Base-by-base conservation (phyloP, 2,329 filamentous ascomycete species). In the Calonectria ilicicola region DNA sequence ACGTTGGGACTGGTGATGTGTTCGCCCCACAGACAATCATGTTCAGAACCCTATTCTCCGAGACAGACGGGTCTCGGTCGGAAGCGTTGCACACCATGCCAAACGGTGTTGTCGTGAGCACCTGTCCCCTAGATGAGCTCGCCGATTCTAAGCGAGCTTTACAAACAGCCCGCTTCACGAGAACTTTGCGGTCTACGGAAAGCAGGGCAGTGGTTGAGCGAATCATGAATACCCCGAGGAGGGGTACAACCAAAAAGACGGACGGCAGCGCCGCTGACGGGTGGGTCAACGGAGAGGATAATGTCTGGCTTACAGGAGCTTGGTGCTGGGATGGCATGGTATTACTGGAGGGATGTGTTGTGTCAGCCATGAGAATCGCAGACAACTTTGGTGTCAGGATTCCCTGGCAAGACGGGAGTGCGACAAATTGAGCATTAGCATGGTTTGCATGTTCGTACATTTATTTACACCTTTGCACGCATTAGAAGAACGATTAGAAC, bases 311-410 rank as follows among this genome's bases (percentile, higher is more conserved):
- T 15, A 84, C 86, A 1, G 90, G 90, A 7, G 88, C 89, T 0
- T 92, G 90, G 91, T 92, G 90, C 75, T 92, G 90, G 90, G 90
- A 92, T 79, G 90, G 90, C 3, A 90, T 92, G 89, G 89, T 92
- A 1, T 75, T 92, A 19, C 80, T 92, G 4, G 90, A 92, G 78
- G 91, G 91, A 1, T 92, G 90, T 68, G 83, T 92, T 3, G 85
- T 90, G 2, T 91, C 90, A 9, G 89, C 90, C 1, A 89, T 89
- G 85, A 84, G 86, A 40, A 84, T 92, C 53, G 90, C 89, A 0
- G 75, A 82, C n/a, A 86, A 85, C 15, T 86, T 92, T 76, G 88
- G 83, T 8, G 87, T 91, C 6, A 76, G 82, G 7, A 76, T 86
- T 23, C 85, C 85, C 0, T 87, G 85, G 81, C 69, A 76, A 10